Conservation (phyloP, 345 rosid species). For the Eucalyptus regnans region DNA sequence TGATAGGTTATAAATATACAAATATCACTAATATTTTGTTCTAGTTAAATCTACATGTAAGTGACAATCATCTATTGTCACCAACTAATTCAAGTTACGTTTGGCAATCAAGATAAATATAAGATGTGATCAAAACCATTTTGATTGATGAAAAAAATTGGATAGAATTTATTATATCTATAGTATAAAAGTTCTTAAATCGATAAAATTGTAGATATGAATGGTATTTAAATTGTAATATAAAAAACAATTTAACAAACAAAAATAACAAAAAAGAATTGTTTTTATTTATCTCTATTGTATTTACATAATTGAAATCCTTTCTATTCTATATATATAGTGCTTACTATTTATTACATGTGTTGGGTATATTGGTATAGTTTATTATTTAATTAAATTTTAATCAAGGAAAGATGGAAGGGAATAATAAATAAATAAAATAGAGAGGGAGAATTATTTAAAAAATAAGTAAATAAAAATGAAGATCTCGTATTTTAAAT, state of each 20-base stretch:
- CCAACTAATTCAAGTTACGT: background rate
- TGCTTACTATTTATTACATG: background rate
- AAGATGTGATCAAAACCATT: background rate
- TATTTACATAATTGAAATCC: background rate
- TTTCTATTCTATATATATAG: background rate
- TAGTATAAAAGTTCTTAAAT: background rate
- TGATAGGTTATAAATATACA: background rate
- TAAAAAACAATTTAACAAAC: background rate
- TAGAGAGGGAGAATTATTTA: background rate
- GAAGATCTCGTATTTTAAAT: background rate
- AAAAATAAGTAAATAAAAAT: background rate
- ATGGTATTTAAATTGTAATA: background rate
- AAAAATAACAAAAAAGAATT: background rate
- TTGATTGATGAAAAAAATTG: background rate
- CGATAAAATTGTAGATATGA: background rate
- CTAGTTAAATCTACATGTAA: background rate
- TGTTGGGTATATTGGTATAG: background rate
- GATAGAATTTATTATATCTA: background rate
- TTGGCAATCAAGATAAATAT: rapidly evolving
- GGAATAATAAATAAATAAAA: background rate
- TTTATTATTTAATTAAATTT: background rate
- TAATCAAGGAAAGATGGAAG: background rate
- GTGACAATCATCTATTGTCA: background rate
- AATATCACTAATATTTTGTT: background rate
- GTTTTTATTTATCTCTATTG: background rate